Conservation (phyloP, 2,329 filamentous ascomycete genomes). For the Beauveria caledonica region DNA sequence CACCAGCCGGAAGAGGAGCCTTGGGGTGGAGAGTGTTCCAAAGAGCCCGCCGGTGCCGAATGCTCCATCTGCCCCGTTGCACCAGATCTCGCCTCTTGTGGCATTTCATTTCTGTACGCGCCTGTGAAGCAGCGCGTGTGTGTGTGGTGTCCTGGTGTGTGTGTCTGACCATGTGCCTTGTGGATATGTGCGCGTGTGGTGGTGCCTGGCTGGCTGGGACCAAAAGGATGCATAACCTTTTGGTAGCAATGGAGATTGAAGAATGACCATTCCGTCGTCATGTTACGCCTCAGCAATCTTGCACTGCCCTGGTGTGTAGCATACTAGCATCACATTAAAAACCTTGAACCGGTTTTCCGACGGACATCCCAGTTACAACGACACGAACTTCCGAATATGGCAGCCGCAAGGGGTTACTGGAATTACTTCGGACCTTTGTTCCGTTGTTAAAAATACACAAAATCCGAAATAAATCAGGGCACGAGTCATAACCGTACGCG, state of each 20-base stretch:
- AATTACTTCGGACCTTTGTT: background rate
- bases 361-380: background rate
- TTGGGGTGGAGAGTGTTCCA: background rate
- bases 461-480: background rate
- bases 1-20: background rate
- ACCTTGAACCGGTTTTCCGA: background rate
- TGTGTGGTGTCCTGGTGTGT: background rate
- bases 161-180: background rate
- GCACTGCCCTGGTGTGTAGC: background rate
- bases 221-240: background rate
- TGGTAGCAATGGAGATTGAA: too few species aligned
- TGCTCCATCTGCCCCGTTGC: constrained; percentile 9
- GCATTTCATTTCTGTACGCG: background rate
- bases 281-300: background rate
- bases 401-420: background rate
- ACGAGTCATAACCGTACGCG: background rate
- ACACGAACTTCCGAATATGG: background rate
- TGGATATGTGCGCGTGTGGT: background rate
- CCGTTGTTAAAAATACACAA: background rate
- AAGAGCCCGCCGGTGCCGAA: background rate
- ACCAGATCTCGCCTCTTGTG: constrained; percentile 2
- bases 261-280: background rate
- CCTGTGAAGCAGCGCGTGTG: background rate
- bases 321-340: background rate
- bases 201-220: background rate